Conservation (phyloP, 805 yeast genomes). For the Millerago galiae region DNA sequence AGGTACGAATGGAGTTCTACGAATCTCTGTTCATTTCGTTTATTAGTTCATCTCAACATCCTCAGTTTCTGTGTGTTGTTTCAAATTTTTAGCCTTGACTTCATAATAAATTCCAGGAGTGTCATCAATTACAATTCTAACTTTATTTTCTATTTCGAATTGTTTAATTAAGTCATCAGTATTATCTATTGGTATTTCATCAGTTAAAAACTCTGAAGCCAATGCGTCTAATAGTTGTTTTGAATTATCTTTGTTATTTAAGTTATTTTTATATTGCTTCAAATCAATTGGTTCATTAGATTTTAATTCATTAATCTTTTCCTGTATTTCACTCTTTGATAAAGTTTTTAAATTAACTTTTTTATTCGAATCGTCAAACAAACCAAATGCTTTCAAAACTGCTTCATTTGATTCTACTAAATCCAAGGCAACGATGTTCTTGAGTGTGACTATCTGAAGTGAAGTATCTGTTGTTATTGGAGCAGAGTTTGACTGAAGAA, state of each 20-base stretch:
- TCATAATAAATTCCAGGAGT: constrained; percentile 2
- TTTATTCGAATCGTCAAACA: constrained; percentile 15
- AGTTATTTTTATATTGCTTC: constrained; percentile 5
- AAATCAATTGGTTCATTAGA: constrained; percentile 2
- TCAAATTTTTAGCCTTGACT: constrained; percentile 1
- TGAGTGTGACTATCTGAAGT: constrained; percentile 21
- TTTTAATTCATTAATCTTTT: constrained; percentile 7
- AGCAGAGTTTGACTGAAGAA: constrained; percentile 15
- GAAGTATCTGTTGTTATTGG: constrained; percentile 13
- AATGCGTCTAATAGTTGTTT: constrained; percentile 11
- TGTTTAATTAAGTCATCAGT: constrained; percentile 9
- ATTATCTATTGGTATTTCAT: constrained; percentile 12
- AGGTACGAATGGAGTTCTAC: too few species aligned
- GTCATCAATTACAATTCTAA: constrained; percentile 9
- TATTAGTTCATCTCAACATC: constrained; percentile 1
- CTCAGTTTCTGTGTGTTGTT: neutral
- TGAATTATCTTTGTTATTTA: constrained; percentile 5
- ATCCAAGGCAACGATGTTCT: constrained; percentile 22
- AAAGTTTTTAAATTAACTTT: neutral
- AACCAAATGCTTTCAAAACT: constrained; percentile 15
- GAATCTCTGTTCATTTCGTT: too few species aligned
- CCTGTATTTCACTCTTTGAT: constrained; percentile 9
- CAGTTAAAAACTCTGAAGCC: constrained; percentile 16
- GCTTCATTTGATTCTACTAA: constrained; percentile 21
- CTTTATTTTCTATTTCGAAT: constrained; percentile 15